phyloP scores from a whole-genome alignment of 179 eudicot species.

The Sideroxylon spinosum region DNA sequence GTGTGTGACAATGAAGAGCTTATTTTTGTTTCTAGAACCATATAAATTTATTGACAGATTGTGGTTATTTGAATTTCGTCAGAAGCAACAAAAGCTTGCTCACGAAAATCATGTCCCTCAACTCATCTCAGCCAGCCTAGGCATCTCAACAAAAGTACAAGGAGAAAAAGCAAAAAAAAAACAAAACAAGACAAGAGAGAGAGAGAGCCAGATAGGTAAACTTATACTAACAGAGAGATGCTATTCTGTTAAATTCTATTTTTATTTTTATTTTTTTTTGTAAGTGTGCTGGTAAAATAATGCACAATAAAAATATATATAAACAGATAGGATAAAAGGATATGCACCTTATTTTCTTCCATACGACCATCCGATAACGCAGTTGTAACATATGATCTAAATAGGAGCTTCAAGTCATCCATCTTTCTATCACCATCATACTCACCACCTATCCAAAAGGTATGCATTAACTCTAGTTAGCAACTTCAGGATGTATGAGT shows the following conservation, averaged over 20 bases:
- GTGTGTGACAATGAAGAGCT: background rate
- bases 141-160: too few relatives aligned
- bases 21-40: slow-evolving; percentile 2
- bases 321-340: background rate
- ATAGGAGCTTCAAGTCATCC: slow-evolving; percentile 84
- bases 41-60: background rate
- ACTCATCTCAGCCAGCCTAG: background rate
- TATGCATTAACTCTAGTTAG: slow-evolving; percentile 3
- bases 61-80: background rate
- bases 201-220: background rate
- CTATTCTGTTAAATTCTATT: background rate
- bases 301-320: slow-evolving; percentile 8
- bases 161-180: too few relatives aligned
- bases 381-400: slow-evolving; percentile 71
- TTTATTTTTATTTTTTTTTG: too few relatives aligned
- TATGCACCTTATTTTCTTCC: slow-evolving; percentile 75
- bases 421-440: slow-evolving; percentile 68
- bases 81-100: background rate
- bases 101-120: background rate
- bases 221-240: background rate
- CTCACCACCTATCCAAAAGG: slow-evolving; percentile 60
- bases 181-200: too few relatives aligned
- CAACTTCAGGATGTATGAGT: background rate
- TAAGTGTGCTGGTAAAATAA: too few relatives aligned
- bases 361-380: slow-evolving; percentile 69